Conservation (phyloP, 2,329 filamentous ascomycete species). For the Botrytis hyacinthi region DNA sequence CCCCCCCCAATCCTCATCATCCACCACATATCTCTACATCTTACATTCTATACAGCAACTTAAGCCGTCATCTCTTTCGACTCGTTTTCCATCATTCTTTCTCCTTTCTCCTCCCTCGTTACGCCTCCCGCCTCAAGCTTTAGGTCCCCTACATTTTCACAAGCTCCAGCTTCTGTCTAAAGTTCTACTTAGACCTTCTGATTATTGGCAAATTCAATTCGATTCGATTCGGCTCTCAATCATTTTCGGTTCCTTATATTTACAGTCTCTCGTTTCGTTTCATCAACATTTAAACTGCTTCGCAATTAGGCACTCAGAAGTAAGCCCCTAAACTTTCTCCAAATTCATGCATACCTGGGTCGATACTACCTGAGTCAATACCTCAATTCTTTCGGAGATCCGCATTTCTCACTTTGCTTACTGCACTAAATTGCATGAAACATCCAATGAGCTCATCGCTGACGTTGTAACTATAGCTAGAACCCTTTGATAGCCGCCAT, state of each 20-base stretch:
- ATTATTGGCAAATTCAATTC: background rate
- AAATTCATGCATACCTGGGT: background rate
- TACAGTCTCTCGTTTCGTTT: constrained; percentile 10
- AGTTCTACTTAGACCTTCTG: background rate
- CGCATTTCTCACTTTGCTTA: constrained; percentile 9
- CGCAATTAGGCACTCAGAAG: background rate
- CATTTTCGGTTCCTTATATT: background rate
- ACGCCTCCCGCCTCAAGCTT: background rate
- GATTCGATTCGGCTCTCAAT: background rate
- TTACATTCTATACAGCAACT: background rate
- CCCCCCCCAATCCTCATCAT: background rate
- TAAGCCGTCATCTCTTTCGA: background rate
- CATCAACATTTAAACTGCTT: background rate
- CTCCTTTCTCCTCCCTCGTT: background rate
- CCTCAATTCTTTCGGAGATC: background rate
- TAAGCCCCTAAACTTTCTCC: constrained; percentile 11
- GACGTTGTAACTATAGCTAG: constrained; percentile 9
- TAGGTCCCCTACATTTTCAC: background rate
- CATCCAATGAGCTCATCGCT: constrained; percentile 18
- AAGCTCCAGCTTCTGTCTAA: background rate
- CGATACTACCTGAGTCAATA: background rate
- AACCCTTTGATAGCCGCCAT: background rate
- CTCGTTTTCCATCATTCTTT: background rate
- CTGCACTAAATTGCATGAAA: background rate
- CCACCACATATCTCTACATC: background rate